A percentile compares a stretch with the other conserved stretches of the same genome.
Evolutionary conservation across 2,329 filamentous ascomycete genomes (phyloP).

Genomic region (Paracorniculantispora psalliotae): DNA sequence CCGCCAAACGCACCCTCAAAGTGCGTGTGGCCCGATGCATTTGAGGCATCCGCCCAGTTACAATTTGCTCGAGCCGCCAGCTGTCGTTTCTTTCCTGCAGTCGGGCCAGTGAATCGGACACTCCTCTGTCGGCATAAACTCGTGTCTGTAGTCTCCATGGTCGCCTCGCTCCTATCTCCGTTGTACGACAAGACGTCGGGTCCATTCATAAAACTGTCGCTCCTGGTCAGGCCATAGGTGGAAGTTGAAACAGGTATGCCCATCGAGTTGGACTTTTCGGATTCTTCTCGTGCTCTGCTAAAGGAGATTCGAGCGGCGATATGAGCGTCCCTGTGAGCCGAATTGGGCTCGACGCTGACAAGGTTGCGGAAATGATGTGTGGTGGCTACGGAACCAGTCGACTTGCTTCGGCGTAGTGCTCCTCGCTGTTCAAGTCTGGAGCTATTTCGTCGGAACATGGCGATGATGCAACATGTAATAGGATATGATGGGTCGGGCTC

Average conservation of each 20-base stretch:
- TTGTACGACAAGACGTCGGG: slow-evolving; percentile 15
- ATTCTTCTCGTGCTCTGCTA: slow-evolving; percentile 37
- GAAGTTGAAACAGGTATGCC: neutral
- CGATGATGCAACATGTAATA: neutral
- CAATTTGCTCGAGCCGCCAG: slow-evolving; percentile 27
- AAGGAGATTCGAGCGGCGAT: slow-evolving; percentile 58
- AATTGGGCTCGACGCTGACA: slow-evolving; percentile 44
- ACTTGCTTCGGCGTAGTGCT: slow-evolving; percentile 48
- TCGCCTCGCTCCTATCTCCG: slow-evolving; percentile 17
- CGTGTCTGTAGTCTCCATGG: slow-evolving; percentile 15
- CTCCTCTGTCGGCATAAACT: slow-evolving; percentile 45
- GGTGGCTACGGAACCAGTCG: slow-evolving; percentile 39
- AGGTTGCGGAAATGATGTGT: slow-evolving; percentile 36
- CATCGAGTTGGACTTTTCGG: neutral
- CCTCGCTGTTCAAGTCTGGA: slow-evolving; percentile 35
- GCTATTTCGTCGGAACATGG: slow-evolving; percentile 48
- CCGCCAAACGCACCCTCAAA: neutral
- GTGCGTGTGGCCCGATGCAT: neutral
- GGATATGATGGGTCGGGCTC: neutral
- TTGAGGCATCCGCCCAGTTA: neutral
- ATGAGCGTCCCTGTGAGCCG: slow-evolving; percentile 55
- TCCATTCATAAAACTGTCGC: slow-evolving; percentile 20
- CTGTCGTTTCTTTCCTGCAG: slow-evolving; percentile 24
- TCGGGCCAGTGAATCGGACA: slow-evolving; percentile 46
- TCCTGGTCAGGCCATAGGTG: slow-evolving; percentile 13